Base-by-base conservation (phyloP, 2,329 filamentous ascomycete species). In the Lomentospora prolificans region DNA sequence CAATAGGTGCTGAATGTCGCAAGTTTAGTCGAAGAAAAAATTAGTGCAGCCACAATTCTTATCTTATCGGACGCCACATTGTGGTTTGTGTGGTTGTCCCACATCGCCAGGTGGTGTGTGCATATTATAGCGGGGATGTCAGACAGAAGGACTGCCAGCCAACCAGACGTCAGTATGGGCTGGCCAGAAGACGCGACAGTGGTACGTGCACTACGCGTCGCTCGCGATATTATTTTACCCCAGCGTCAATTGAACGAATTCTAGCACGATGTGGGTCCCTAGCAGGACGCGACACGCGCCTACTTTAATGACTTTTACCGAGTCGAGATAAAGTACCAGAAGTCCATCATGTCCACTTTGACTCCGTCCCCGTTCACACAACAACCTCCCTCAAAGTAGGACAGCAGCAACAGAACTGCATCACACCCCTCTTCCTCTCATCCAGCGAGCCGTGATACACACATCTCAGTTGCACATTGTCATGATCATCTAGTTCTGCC, bases 21-120 rank as follows among this genome's bases (percentile, higher is more conserved):
- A 19, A 48, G 17, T 17, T 48, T 9, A 12, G n/a, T 10, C 8
- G 46, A 51, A 28, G 51, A 51, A 56, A 56, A 56, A 56, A 51
- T 39, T 19, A 33, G 19, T 33, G 27, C 39, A 53, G 50, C 52
- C 53, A 58, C 58, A 57, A 57, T 51, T 33, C 36, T 28, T 58
- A 58, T 58, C 58, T 58, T 58, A 60, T 60, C 59, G 51, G 14
- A 9, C 3, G 27, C 19, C 48, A 39, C 48, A 33, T n/a, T 39
- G 28, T 51, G 24, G 44, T 53, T 36, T 27, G 54, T 59, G 56
- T 33, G 46, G 51, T 51, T 33, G n/a, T 17, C 14, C 14, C 12
- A 30, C 12, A 19, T 14, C 9, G 3, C 10, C n/a, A 36, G 3
- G 3, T 41, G 2, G 14, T 41, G 10, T 8, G n/a, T 14, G 36